Base-by-base conservation (phyloP, 176 grass and related monocot species). In the Oropetium thomaeum region DNA sequence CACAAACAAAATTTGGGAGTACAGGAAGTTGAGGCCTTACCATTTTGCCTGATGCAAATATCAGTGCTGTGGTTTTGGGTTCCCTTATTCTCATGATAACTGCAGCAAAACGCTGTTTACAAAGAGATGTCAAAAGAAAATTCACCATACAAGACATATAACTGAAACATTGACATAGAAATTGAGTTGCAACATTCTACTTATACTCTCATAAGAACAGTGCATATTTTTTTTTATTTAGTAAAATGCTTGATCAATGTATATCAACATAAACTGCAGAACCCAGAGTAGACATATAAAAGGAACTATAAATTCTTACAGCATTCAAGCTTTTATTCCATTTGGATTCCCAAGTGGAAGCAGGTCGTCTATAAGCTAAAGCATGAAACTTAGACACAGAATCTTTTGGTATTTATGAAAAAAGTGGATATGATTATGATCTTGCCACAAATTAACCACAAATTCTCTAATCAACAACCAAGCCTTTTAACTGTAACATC, bases 61-160 rank as follows among this genome's bases (percentile, higher is more conserved):
- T 99, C 87, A 99, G 73, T 19, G 96, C 96, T 15, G 96, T 99
- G 30, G 96, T 95, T 89, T 99, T 99, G 54, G 96, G 96, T 69
- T 99, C 91, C 79, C 96, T 95, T 92, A 99, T 99, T 95, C 91
- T 86, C 96, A 99, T 95, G 74, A 99, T 99, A 72, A 99, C 91
- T 42, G 96, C 96, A 82, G 91, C 96, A 92, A 99, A 99, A 92
- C 89, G 96, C 91, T 99, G 80, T 62, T 60, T 49, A 76, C 79
- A 34, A 44, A 92, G 51, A 45, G n/a, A 0, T n/a, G n/a, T n/a
- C n/a, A n/a, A n/a, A n/a, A n/a, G n/a, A n/a, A n/a, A n/a, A n/a
- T n/a, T n/a, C n/a, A n/a, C n/a, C n/a, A n/a, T n/a, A n/a, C n/a
- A n/a, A n/a, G n/a, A n/a, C n/a, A n/a, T n/a, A n/a, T n/a, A n/a